A percentile compares a stretch with the other conserved stretches of the same genome.
phyloP scores from a whole-genome alignment of 441 rosid genomes.

The Brassica hybrid region DNA sequence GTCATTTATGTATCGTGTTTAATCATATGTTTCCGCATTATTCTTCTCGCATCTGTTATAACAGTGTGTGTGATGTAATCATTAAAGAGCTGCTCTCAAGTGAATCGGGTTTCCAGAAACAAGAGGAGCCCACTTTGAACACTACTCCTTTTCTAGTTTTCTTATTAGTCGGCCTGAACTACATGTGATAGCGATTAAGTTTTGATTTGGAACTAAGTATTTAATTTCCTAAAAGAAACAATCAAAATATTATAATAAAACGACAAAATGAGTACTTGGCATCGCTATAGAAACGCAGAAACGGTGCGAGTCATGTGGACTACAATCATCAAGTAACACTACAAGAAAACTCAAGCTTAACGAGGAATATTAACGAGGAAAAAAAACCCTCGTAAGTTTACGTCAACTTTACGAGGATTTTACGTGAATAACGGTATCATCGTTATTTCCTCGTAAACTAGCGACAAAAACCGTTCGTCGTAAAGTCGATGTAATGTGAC shows the following conservation, averaged over 20 bases:
- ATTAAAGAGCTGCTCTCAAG: conserved; percentile 6
- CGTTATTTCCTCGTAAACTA: too few species aligned
- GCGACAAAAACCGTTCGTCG: too few species aligned
- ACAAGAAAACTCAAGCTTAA: too few species aligned
- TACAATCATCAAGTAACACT: conserved; percentile 20
- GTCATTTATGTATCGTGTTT: not conserved
- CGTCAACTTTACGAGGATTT: too few species aligned
- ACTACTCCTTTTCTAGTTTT: not conserved
- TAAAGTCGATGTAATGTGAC: too few species aligned
- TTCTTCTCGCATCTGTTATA: not conserved
- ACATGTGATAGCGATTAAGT: conserved; percentile 13
- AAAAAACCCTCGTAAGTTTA: too few species aligned
- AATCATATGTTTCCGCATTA: not conserved
- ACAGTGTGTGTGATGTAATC: not conserved
- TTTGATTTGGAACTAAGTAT: not conserved
- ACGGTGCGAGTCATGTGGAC: conserved; percentile 28
- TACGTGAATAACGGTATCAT: too few species aligned
- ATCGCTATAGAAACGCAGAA: conserved; percentile 30
- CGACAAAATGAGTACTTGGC: conserved; percentile 33
- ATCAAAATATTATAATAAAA: not conserved
- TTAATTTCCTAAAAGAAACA: not conserved
- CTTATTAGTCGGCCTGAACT: conserved; percentile 21
- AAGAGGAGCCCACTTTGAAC: conserved; percentile 21
- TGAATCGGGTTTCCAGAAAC: not conserved
- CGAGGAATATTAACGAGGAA: too few species aligned